These are phyloP conservation scores for Geotrichum klebahnii DNA, from an alignment of 1,139 yeast genomes.

Conservation along the genomic window DNA sequence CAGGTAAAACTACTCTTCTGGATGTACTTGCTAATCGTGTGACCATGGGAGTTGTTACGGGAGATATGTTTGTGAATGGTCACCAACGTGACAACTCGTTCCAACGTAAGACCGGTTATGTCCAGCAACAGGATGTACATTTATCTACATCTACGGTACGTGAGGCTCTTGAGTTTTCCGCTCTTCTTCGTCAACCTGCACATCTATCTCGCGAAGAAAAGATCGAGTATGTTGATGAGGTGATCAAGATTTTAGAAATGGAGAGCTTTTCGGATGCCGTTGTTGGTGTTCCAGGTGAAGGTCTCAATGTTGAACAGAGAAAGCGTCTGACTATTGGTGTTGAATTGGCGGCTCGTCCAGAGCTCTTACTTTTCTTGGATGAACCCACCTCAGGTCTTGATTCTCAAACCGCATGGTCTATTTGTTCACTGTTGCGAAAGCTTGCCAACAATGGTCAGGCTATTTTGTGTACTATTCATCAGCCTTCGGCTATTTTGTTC, in stretches of 20 bases:
- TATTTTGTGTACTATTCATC: constrained; percentile 72
- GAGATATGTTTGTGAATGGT: constrained; percentile 60
- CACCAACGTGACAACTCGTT: constrained; percentile 49
- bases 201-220: constrained; percentile 48
- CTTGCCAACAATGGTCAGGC: constrained; percentile 76
- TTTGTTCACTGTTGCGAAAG: constrained; percentile 48
- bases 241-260: constrained; percentile 54
- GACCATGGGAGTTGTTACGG: constrained; percentile 54
- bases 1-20: constrained; percentile 60
- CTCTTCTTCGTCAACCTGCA: constrained; percentile 52
- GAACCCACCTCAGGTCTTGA: constrained; percentile 91
- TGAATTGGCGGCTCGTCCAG: constrained; percentile 80
- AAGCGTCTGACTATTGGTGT: constrained; percentile 79
- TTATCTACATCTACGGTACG: constrained; percentile 54
- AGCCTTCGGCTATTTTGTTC: constrained; percentile 69
- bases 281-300: constrained; percentile 62
- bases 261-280: constrained; percentile 55
- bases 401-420: constrained; percentile 82
- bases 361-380: constrained; percentile 69
- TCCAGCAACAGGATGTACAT: constrained; percentile 61
- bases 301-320: constrained; percentile 75
- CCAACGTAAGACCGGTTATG: constrained; percentile 58
- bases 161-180: constrained; percentile 57
- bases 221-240: constrained; percentile 53
- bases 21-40: constrained; percentile 56